These are phyloP conservation scores for Xylaria hypoxylon DNA, from an alignment of 2,329 filamentous ascomycete genomes.

Conservation along the genomic window DNA sequence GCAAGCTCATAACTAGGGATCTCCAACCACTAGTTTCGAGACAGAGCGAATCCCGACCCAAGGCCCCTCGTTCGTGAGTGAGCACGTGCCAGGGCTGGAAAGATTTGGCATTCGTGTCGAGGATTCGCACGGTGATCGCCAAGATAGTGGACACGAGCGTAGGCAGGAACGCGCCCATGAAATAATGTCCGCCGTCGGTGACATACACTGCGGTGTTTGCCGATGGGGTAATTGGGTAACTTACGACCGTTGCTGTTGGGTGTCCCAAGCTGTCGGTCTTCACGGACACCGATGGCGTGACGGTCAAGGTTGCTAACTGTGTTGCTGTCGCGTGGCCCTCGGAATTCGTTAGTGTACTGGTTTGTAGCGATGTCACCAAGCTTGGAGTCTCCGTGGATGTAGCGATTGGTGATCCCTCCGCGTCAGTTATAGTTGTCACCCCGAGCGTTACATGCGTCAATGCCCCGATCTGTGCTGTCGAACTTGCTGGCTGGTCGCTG, in stretches of 20 bases:
- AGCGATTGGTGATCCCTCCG: neutral
- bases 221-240: constrained; percentile 26
- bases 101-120: constrained; percentile 45
- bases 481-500: neutral
- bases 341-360: constrained; percentile 33
- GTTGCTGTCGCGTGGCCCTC: constrained; percentile 40
- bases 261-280: constrained; percentile 39
- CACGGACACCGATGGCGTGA: constrained; percentile 36
- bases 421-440: constrained; percentile 7
- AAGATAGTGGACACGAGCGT: constrained; percentile 42
- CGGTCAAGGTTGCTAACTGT: constrained; percentile 33
- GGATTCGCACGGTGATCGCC: constrained; percentile 41
- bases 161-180: constrained; percentile 43
- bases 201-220: constrained; percentile 15
- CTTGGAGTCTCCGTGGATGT: constrained; percentile 4
- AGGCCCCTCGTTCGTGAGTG: constrained; percentile 47
- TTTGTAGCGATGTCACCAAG: neutral
- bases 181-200: constrained; percentile 39
- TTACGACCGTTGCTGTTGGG: constrained; percentile 41
- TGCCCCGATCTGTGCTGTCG: neutral
- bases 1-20: constrained; percentile 42
- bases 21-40: constrained; percentile 44
- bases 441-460: constrained; percentile 16
- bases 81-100: constrained; percentile 56
- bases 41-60: constrained; percentile 50